Conservation (phyloP, 2,329 filamentous ascomycete species). For the Penicillium sp. region DNA sequence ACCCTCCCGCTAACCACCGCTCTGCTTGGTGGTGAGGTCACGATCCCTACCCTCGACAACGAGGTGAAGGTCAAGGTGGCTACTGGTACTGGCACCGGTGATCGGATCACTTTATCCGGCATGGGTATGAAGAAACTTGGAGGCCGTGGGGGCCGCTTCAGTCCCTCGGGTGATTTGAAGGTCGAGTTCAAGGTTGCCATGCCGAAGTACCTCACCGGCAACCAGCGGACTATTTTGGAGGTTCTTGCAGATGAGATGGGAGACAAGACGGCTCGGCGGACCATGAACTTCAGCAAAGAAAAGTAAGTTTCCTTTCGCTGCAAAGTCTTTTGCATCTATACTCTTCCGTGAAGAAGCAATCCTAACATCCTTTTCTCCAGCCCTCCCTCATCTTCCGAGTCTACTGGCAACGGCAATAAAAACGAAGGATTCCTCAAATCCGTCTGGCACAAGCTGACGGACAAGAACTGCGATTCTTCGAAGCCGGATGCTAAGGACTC, state of each 20-base stretch:
- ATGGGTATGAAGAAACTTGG: conserved; percentile 92
- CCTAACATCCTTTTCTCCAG: conserved; percentile 12
- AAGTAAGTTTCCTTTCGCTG: conserved; percentile 48
- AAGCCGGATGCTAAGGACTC: conserved; percentile 35
- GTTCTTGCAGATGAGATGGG: conserved; percentile 96
- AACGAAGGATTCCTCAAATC: conserved; percentile 90
- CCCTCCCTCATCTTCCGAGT: conserved; percentile 24
- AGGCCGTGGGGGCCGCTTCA: conserved; percentile 54
- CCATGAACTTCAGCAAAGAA: conserved; percentile 76
- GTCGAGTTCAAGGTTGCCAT: conserved; percentile 95
- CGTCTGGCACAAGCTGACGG: conserved; percentile 90
- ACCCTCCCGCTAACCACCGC: conserved; percentile 91
- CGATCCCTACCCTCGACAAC: conserved; percentile 85
- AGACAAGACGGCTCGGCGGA: conserved; percentile 85
- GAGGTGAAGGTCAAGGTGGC: conserved; percentile 87
- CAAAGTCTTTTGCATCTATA: not conserved
- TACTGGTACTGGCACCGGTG: conserved; percentile 89
- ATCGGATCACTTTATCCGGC: conserved; percentile 82
- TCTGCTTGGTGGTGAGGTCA: conserved; percentile 85
- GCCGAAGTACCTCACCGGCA: conserved; percentile 90
- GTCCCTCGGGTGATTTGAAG: conserved; percentile 74
- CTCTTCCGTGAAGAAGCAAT: not conserved
- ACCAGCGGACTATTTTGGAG: conserved; percentile 90
- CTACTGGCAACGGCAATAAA: conserved; percentile 60
- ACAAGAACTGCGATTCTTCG: conserved; percentile 43